Conservation (phyloP, 2,329 filamentous ascomycete genomes). For the Cordyceps cicadae region DNA sequence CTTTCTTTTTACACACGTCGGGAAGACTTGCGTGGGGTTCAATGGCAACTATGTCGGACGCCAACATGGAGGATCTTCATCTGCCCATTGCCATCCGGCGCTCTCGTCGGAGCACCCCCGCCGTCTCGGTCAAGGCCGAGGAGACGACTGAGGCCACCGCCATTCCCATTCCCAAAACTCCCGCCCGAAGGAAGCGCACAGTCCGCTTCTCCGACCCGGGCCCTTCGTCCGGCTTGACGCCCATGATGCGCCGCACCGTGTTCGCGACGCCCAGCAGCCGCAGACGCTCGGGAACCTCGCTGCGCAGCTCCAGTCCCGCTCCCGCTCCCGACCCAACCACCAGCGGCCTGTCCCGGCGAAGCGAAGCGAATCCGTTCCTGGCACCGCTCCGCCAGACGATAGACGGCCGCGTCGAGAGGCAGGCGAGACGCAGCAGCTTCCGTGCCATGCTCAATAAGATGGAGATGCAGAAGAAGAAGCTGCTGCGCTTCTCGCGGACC, state of each 20-base stretch:
- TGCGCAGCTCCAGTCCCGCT: constrained; percentile 13
- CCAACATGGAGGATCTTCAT: constrained; percentile 31
- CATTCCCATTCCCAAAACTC: constrained; percentile 19
- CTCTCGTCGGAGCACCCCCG: constrained; percentile 36
- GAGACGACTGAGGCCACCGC: not conserved
- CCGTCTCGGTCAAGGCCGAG: constrained; percentile 23
- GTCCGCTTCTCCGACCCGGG: constrained; percentile 55
- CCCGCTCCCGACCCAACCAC: constrained; percentile 11
- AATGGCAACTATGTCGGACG: constrained; percentile 1
- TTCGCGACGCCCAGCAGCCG: constrained; percentile 31
- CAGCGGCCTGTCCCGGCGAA: constrained; percentile 18
- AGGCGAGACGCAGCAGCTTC: constrained; percentile 46
- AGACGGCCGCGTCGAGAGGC: constrained; percentile 48
- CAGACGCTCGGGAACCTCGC: constrained; percentile 39
- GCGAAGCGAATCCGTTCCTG: not conserved
- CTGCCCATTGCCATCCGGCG: constrained; percentile 49
- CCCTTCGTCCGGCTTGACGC: constrained; percentile 47
- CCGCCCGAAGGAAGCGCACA: constrained; percentile 32
- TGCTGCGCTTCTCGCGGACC: constrained; percentile 29
- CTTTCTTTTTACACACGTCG: not conserved
- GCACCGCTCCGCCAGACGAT: constrained; percentile 44
- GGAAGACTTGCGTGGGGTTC: not conserved
- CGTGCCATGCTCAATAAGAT: constrained; percentile 52
- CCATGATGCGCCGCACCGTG: constrained; percentile 46
- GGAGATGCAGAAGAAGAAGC: constrained; percentile 36